Base-by-base conservation (phyloP, 805 yeast species). In the Saccharomycopsis fibuligera region DNA sequence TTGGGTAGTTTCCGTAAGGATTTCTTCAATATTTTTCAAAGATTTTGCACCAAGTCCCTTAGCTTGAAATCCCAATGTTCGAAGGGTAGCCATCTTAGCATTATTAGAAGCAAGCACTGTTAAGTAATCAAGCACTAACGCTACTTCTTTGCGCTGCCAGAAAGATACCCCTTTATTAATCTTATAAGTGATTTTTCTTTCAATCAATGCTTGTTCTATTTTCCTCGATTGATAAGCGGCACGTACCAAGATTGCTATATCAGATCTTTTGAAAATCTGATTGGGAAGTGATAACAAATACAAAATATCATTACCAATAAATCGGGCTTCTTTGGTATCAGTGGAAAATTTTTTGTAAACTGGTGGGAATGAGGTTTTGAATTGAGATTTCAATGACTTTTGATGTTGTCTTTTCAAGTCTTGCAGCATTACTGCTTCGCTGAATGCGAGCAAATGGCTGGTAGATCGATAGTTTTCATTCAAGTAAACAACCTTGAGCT, bases 381-480 rank as follows among this genome's bases (percentile, higher is more conserved):
- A 58, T 51, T 78, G 81, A 0, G 89, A 76, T 4, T 56, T 59
- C 23, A 85, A 62, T 1, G 57, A 43, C 50, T 76, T 78, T 25
- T 27, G 14, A 17, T 36, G 33, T 0, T 62, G 56, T 55, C 89
- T 61, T 8, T 71, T 68, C 10, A 54, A 48, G 3, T 56, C 51
- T 56, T 83, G 89, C 35, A 70, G 66, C 76, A 87, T 86, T 5
- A 87, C 62, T 0, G 63, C 55, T 56, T 83, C 87, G 19, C 96
- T 82, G 4, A 81, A 59, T 23, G 74, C 65, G 9, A 91, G 64
- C 25, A 91, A 83, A 24, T 70, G 75, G 35, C 72, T 68, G 0
- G 96, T 79, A 0, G 97, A 88, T 46, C 98, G 71, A 62, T 91
- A 93, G 61, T 89, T 91, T 54, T 83, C 78, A 22, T 73, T 71